Evolutionary conservation across 345 rosid species (phyloP).

Genomic region (Salix exigua): DNA sequence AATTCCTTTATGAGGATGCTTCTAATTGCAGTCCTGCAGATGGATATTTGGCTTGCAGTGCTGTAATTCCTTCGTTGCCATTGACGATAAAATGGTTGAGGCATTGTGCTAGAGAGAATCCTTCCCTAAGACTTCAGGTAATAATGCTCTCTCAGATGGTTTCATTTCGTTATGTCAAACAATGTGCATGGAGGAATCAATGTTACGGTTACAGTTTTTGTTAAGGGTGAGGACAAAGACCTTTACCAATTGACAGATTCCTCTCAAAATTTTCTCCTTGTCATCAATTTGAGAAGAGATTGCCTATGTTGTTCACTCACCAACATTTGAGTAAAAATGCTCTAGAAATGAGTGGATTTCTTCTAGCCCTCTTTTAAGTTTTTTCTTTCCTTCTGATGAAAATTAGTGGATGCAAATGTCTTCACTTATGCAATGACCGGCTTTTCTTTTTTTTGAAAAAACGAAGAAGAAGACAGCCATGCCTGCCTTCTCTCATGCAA

Average conservation of each 20-base stretch:
- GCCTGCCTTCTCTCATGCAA: background rate
- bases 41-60: constrained; percentile 43
- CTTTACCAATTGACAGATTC: background rate
- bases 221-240: background rate
- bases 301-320: background rate
- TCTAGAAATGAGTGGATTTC: background rate
- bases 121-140: constrained; percentile 67
- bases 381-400: background rate
- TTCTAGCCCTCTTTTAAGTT: background rate
- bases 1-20: constrained; percentile 54
- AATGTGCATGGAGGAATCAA: background rate
- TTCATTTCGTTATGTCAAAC: background rate
- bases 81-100: constrained; percentile 72
- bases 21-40: constrained; percentile 38
- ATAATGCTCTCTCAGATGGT: background rate
- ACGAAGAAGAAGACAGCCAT: background rate
- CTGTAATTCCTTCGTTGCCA: constrained; percentile 69
- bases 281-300: background rate
- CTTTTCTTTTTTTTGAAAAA: background rate
- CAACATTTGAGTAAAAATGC: background rate
- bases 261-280: background rate
- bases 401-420: background rate
- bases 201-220: background rate
- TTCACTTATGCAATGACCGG: background rate
- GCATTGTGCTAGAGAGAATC: constrained; percentile 60